Percentiles rank a stretch among this genome's conserved stretches.
phyloP scores from a whole-genome alignment of 805 yeast genomes.

The Kazachstania bromeliacearum region DNA sequence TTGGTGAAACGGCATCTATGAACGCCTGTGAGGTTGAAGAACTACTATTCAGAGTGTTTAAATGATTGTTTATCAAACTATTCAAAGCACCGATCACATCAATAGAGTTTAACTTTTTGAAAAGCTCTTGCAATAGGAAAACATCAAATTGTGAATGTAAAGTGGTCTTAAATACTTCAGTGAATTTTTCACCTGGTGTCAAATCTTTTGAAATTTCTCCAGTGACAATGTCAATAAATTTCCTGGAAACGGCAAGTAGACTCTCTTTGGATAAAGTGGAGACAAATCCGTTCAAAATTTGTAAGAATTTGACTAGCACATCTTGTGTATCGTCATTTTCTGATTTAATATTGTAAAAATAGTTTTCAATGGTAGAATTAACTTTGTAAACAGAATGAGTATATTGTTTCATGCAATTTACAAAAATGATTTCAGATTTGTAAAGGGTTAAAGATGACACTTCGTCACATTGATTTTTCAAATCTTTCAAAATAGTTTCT shows the following conservation, averaged over 20 bases:
- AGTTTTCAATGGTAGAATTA: slow-evolving; percentile 23
- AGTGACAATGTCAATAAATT: slow-evolving; percentile 32
- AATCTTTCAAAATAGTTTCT: slow-evolving; percentile 63
- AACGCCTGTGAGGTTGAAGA: slow-evolving; percentile 6
- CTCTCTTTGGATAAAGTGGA: slow-evolving; percentile 32
- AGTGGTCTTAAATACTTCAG: slow-evolving; percentile 33
- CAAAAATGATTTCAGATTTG: slow-evolving; percentile 23
- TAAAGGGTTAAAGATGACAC: slow-evolving; percentile 42
- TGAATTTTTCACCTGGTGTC: slow-evolving; percentile 27
- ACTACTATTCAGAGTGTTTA: slow-evolving; percentile 2
- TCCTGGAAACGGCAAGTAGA: slow-evolving; percentile 26
- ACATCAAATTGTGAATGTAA: slow-evolving; percentile 36
- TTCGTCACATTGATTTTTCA: slow-evolving; percentile 51
- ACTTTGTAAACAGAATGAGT: slow-evolving; percentile 24
- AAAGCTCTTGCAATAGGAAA: slow-evolving; percentile 31
- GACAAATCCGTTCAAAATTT: slow-evolving; percentile 34
- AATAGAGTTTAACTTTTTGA: slow-evolving; percentile 33
- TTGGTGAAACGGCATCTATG: slow-evolving; percentile 17
- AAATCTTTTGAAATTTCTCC: slow-evolving; percentile 24
- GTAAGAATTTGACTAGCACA: slow-evolving; percentile 25
- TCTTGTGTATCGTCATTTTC: slow-evolving; percentile 14
- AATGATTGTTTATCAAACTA: slow-evolving; percentile 28
- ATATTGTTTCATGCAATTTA: slow-evolving; percentile 27
- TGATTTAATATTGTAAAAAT: slow-evolving; percentile 17
- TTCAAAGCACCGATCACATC: slow-evolving; percentile 33